phyloP scores from a whole-genome alignment of 2,329 filamentous ascomycete genomes.

The Periglandula ipomoeae region DNA sequence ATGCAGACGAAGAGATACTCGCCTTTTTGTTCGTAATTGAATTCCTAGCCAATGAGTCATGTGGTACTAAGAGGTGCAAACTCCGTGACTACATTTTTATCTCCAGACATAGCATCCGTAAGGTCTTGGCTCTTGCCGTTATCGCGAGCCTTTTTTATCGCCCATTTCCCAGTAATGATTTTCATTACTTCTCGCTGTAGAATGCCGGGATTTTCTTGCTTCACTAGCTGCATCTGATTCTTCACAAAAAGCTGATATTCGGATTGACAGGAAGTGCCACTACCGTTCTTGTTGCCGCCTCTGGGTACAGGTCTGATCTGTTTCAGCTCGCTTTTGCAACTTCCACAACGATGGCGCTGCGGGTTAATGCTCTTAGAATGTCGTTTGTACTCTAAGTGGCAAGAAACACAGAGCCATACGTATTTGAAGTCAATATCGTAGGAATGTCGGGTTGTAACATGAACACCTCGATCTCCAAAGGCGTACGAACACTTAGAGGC shows the following conservation, averaged over 20 bases:
- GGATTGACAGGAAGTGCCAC: conserved; percentile 21
- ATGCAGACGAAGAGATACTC: too few relatives aligned
- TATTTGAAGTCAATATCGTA: conserved; percentile 93
- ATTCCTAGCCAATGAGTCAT: too few relatives aligned
- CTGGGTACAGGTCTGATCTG: conserved; percentile 71
- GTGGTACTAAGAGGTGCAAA: too few relatives aligned
- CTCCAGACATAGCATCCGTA: not conserved
- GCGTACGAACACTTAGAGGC: conserved; percentile 42
- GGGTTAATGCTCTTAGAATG: conserved; percentile 82
- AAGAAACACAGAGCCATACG: conserved; percentile 67
- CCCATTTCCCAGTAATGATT: conserved; percentile 55
- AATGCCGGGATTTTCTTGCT: conserved; percentile 43
- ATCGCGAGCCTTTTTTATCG: conserved; percentile 36
- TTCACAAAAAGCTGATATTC: conserved; percentile 50
- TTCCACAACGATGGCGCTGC: conserved; percentile 60
- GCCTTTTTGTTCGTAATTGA: too few relatives aligned
- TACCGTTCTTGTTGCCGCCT: conserved; percentile 9
- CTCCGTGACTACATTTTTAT: not conserved
- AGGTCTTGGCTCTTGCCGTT: conserved; percentile 4
- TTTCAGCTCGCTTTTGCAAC: conserved; percentile 59
- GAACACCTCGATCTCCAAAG: conserved; percentile 54
- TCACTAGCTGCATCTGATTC: conserved; percentile 56
- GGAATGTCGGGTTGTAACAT: conserved; percentile 81
- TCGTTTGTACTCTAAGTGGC: conserved; percentile 65
- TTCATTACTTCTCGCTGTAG: conserved; percentile 62